Evolutionary conservation across 192 early-diverging fungal genomes (phyloP), one percentile per base, ranked within the genome.

Genomic region (Helicostylum pulchrum): DNA sequence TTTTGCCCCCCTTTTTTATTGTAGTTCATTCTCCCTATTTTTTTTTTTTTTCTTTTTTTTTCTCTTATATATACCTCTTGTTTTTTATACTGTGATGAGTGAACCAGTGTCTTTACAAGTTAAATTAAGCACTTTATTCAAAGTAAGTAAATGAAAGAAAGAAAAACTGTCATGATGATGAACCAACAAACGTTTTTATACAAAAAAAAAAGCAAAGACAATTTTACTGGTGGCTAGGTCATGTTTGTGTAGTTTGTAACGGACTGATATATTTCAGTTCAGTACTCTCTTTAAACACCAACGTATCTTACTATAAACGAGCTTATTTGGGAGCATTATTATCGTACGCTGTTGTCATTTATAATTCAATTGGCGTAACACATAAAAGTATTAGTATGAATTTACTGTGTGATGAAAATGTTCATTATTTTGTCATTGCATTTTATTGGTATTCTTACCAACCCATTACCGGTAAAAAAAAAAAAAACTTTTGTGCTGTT

Each of bases 281-380:
- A 45, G 71, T 71, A 32, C 36, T 77, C 15, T 71, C 73, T 1
- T 68, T 79, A 49, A 67, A 72, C 60, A 64, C 64, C 34, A 71
- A 73, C 51, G 61, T 72, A 10, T 65, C 58, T 12, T 59, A 71
- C 5, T 90, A 91, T 66, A 61, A 66, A 12, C 83, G 82, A 50
- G 88, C 90, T 9, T 88, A 84, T 65, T 75, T 82, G 26, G 89
- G 90, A 8, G 87, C 85, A 10, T 59, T 91, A 12, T 34, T 90
- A 21, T 81, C 80, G 34, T 92, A 89, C 69, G 81, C 80, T 31
- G 84, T 91, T 61, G 88, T 93, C 45, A 74, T 88, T 57, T 91
- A 88, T 73, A 90, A 89, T 62, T 84, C 85, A 4, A 82, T 86
- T 68, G 87, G 88, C 26, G 87, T 89, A 79, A 83, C 76, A 23